Base-by-base conservation (phyloP, 257 asterid species). In the Fraxinus excelsior region DNA sequence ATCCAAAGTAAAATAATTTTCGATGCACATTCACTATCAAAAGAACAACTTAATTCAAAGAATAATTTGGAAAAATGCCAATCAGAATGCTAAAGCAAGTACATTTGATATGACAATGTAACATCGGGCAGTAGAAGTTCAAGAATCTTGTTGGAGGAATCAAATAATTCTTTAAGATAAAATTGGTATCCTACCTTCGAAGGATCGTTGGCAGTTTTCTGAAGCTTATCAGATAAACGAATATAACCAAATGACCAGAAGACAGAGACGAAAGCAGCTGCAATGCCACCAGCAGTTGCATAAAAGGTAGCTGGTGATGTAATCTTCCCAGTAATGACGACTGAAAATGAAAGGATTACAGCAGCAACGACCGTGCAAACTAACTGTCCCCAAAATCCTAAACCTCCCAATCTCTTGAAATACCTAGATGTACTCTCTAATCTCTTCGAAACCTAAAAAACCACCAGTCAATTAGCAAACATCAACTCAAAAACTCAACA, bases 231-330 rank as follows among this genome's bases (percentile, higher is more conserved):
- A 74, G 99, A 82, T 82, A 96, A 86, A 58, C 96, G 91, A 74
- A 96, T 82, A 76, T 94, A 93, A 77, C 99, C 98, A 13, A 96
- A 96, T 40, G 99, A 92, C 98, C 98, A 96, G 78, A 96, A 96
- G 56, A 93, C 97, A 12, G 99, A 93, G 78, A 96, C 76, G 64
- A 96, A 93, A 19, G 94, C 98, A 65, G 98, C 99, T 44, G 91
- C 97, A 84, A 93, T 92, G 38, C 98, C 96, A 31, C 90, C 99
- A 34, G 96, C 96, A 64, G 97, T 96, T 18, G 98, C 80, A 78
- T 93, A 96, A 80, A 96, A 91, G 21, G 99, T 93, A 78, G 85
- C 90, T 28, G 97, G 97, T 0, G 99, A 91, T 4, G 99, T 89
- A 69, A 93, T 84, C 84, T 86, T 90, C 84, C 99, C 99, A 3